phyloP scores from a whole-genome alignment of 352 stramenopile species.

The Phytophthora podocarpi region DNA sequence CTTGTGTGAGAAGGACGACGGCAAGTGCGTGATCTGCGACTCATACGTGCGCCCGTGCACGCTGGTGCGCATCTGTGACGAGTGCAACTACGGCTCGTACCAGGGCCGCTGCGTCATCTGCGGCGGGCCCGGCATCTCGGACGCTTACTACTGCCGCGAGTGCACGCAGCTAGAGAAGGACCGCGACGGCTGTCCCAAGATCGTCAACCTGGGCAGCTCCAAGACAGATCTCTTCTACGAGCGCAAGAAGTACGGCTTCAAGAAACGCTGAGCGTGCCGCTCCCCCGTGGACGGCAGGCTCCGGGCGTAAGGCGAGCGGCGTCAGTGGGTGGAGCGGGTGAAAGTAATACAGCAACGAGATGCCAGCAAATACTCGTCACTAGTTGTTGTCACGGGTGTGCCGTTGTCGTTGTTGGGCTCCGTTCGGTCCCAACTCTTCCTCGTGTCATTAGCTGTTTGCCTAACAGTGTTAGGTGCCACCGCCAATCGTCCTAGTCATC shows the following conservation, averaged over 20 bases:
- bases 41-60: conserved; percentile 98
- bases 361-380: conserved; percentile 4
- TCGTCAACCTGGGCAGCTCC: conserved; percentile 97
- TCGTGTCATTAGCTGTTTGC: neutral
- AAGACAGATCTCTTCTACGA: conserved; percentile 99
- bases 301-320: neutral
- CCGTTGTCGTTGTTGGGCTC: neutral
- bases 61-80: conserved; percentile 99
- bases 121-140: conserved; percentile 96
- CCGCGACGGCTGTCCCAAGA: conserved; percentile 99
- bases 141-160: conserved; percentile 99
- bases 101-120: conserved; percentile 98
- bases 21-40: conserved; percentile 99
- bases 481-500: neutral
- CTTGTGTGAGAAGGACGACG: conserved; percentile 99
- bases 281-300: conserved; percentile 8
- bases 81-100: conserved; percentile 99
- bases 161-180: conserved; percentile 97
- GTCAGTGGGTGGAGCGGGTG: conserved; percentile 29
- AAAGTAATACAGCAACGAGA: conserved; percentile 20
- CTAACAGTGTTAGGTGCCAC: neutral
- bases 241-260: conserved; percentile 97
- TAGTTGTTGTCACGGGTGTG: neutral
- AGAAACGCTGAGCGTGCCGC: conserved; percentile 76
- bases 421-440: neutral